These are phyloP conservation scores for Pleurotus pulmonarius DNA, from an alignment of 768 basidiomycete species.

Conservation along the genomic window DNA sequence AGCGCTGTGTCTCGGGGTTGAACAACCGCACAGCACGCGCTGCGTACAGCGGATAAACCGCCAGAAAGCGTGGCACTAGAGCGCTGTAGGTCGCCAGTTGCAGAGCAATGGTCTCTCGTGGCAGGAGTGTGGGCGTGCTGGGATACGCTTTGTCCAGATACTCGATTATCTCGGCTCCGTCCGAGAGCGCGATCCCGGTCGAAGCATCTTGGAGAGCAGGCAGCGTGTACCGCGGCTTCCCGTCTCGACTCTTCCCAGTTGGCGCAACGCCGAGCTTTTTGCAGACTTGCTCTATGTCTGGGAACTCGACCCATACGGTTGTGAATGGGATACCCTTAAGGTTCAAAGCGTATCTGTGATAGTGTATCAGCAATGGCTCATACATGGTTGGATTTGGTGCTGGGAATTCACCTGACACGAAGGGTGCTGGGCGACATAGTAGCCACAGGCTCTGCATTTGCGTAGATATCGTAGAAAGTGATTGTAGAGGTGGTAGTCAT, in stretches of 20 bases:
- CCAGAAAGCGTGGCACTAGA: neutral
- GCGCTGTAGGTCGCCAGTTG: neutral
- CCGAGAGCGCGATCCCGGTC: conserved; percentile 22
- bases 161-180: conserved; percentile 30
- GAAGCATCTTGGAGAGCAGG: conserved; percentile 24
- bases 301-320: conserved; percentile 22
- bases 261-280: conserved; percentile 22
- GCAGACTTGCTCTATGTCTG: conserved; percentile 21
- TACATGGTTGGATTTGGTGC: neutral
- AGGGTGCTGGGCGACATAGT: neutral
- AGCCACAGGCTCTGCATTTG: neutral
- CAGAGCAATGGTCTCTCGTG: neutral
- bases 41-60: neutral
- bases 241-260: conserved; percentile 19
- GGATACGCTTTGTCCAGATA: conserved; percentile 31
- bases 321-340: conserved; percentile 21
- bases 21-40: neutral
- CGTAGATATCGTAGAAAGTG: neutral
- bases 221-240: conserved; percentile 26
- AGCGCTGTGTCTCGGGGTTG: neutral
- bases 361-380: neutral
- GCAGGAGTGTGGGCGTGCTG: neutral
- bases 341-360: conserved; percentile 13
- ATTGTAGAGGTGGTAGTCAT: neutral
- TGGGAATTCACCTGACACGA: neutral